Evolutionary conservation across 805 yeast species (phyloP).

Genomic region (Cyberlindnera misumaiensis): DNA sequence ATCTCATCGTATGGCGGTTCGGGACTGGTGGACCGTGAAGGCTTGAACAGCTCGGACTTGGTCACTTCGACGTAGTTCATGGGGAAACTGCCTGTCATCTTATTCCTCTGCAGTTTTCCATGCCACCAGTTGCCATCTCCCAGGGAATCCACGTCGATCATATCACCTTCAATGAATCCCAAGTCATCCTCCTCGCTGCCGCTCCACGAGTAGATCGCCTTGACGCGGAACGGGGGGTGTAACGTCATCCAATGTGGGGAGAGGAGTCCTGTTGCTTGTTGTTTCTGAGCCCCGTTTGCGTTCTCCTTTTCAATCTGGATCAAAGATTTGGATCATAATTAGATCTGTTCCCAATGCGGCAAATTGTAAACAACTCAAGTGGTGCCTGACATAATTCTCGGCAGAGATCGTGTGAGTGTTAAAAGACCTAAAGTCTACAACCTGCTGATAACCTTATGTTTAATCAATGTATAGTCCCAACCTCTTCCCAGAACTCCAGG

Average conservation of each 20-base stretch:
- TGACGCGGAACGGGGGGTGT: constrained; percentile 62
- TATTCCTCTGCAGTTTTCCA: constrained; percentile 75
- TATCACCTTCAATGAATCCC: constrained; percentile 91
- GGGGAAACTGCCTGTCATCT: constrained; percentile 81
- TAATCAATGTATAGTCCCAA: constrained; percentile 24
- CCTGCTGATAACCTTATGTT: no score
- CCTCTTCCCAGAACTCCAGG: constrained; percentile 60
- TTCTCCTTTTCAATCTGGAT: no score
- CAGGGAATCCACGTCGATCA: constrained; percentile 71
- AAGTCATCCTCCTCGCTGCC: constrained; percentile 85
- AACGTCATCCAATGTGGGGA: constrained; percentile 7
- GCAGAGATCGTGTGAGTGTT: no score
- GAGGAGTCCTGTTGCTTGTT: no score
- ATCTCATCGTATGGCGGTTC: constrained; percentile 16
- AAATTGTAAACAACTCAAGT: no score
- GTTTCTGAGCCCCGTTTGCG: no score
- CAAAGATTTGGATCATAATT: no score
- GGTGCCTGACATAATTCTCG: no score
- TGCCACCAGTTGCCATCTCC: constrained; percentile 94
- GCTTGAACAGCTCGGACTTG: constrained; percentile 20
- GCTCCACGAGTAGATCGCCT: constrained; percentile 88
- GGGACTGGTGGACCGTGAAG: constrained; percentile 4
- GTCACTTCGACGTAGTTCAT: constrained; percentile 70
- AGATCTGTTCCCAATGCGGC: no score
- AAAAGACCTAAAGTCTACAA: no score